Evolutionary conservation across 345 rosid species (phyloP).

Genomic region (Orychophragmus violaceus): DNA sequence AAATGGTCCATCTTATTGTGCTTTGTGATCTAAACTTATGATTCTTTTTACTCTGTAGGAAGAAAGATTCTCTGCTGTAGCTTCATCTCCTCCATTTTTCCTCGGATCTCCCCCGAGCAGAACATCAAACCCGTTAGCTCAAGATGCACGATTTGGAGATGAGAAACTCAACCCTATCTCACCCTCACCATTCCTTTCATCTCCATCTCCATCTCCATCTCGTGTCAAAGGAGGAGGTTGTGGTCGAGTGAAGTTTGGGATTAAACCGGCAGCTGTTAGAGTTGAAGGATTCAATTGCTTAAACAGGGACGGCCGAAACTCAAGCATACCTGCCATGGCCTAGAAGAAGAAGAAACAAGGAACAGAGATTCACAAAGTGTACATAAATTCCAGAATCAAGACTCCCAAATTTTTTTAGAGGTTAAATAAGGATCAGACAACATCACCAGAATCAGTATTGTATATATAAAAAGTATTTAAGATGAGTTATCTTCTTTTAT

Average conservation of each 20-base stretch:
- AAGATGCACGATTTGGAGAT: slow-evolving; percentile 53
- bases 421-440: no score
- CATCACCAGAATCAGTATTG: no score
- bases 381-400: slow-evolving; percentile 21
- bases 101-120: slow-evolving; percentile 75
- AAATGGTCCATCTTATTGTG: not conserved
- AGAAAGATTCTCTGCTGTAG: slow-evolving; percentile 28
- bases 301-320: slow-evolving; percentile 48
- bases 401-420: no score
- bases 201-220: slow-evolving; percentile 35
- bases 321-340: slow-evolving; percentile 74
- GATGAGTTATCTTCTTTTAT: not conserved
- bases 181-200: slow-evolving; percentile 20
- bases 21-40: not conserved
- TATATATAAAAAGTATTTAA: not conserved
- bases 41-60: slow-evolving; percentile 35
- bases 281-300: slow-evolving; percentile 82
- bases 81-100: slow-evolving; percentile 62
- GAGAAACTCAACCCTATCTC: slow-evolving; percentile 29
- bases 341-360: slow-evolving; percentile 15
- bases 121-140: slow-evolving; percentile 58
- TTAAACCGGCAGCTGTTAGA: slow-evolving; percentile 57
- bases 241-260: slow-evolving; percentile 50
- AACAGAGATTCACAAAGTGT: slow-evolving; percentile 17
- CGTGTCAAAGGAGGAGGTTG: slow-evolving; percentile 39